phyloP scores from a whole-genome alignment of 2,329 filamentous ascomycete genomes.

The Pseudonectria buxi region DNA sequence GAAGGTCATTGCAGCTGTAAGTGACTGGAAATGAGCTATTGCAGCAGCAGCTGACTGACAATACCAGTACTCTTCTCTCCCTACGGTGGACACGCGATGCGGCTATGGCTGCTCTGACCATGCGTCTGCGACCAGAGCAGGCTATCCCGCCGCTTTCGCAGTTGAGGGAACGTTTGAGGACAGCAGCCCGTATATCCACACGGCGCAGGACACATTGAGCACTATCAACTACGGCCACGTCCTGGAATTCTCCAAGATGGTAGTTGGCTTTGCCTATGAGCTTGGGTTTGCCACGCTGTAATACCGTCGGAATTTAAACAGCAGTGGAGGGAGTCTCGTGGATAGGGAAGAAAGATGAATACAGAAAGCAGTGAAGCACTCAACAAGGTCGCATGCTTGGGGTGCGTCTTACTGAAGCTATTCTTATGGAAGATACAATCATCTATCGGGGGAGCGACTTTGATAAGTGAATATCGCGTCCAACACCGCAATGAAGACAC shows the following conservation, averaged over 20 bases:
- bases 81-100: slow-evolving; percentile 42
- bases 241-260: slow-evolving; percentile 53
- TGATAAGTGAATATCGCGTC: too few species aligned
- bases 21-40: not conserved
- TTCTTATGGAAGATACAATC: too few species aligned
- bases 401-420: too few species aligned
- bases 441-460: too few species aligned
- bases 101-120: slow-evolving; percentile 56
- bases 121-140: slow-evolving; percentile 58
- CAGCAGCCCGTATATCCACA: slow-evolving; percentile 66
- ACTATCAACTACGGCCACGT: slow-evolving; percentile 62
- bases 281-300: slow-evolving; percentile 42
- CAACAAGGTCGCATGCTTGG: too few species aligned
- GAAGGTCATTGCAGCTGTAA: slow-evolving; percentile 26
- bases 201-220: slow-evolving; percentile 63
- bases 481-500: too few species aligned
- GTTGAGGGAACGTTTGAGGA: slow-evolving; percentile 55
- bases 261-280: slow-evolving; percentile 41
- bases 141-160: slow-evolving; percentile 59
- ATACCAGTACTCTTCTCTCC: slow-evolving; percentile 28
- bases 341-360: too few species aligned
- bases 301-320: not conserved
- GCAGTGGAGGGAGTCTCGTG: too few species aligned
- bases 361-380: too few species aligned
- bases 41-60: not conserved